Base-by-base conservation (phyloP, 768 basidiomycete species). In the Imleria badia region DNA sequence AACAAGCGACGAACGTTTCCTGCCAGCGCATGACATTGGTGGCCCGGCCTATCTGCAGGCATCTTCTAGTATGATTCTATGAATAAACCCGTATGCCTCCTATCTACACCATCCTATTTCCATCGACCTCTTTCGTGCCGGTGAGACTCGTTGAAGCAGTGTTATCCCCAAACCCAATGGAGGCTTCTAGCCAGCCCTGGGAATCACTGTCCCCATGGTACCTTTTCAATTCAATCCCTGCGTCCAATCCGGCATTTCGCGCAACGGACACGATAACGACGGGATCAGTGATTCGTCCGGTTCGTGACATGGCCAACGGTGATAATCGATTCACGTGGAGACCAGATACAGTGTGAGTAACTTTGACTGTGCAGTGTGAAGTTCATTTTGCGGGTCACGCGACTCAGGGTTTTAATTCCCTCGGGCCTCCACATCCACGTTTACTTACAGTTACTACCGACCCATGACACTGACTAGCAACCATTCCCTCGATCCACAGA, bases 221-320 rank as follows among this genome's bases (percentile, higher is more conserved):
- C 11, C n/a, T 15, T 33, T 26, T 26, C 26, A 26, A 26, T 33
- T 15, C 52, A n/a, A 26, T 41, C 33, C 30, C 33, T 15, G 14
- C 34, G 10, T 33, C 41, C 33, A 38, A 48, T 36, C 6, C 40
- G 5, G 15, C 13, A 33, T 45, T 22, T 6, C 40, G 17, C 22
- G 6, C 51, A 22, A n/a, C 22, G 4, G 14, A 8, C 33, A 29
- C 12, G 45, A 50, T 56, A 31, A 56, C 12, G 20, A 7, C 22
- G n/a, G 29, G 43, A 34, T 41, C 38, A 10, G n/a, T 45, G 38
- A 51, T 48, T 46, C 52, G 50, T 47, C 45, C 54, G 20, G 2
- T 20, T 29, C 30, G 15, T 36, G 7, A 19, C 17, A 29, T n/a
- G n/a, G n/a, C 39, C 6, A 13, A n/a, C 15, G 14, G 45, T 10